Evolutionary conservation across 306 rosid species (phyloP).

Genomic region (Vigna angularis): DNA sequence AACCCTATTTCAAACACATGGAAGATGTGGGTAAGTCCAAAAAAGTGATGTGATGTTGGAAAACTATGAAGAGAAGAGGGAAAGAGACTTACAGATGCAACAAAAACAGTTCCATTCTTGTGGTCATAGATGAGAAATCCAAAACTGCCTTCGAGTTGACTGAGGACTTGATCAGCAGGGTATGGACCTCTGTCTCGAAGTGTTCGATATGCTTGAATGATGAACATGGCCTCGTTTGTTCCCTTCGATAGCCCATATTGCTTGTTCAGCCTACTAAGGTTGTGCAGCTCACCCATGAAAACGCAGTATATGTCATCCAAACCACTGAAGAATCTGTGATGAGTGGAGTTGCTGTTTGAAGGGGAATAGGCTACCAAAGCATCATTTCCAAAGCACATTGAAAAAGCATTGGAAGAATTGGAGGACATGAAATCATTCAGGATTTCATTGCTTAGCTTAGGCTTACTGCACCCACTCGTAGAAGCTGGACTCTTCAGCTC

Average conservation of each 20-base stretch:
- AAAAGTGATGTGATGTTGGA: too few relatives aligned
- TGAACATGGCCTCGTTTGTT: slow-evolving; percentile 78
- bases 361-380: slow-evolving; percentile 55
- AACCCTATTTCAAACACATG: slow-evolving; percentile 63
- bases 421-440: slow-evolving; percentile 60
- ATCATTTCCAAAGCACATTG: slow-evolving; percentile 60
- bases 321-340: slow-evolving; percentile 80
- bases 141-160: slow-evolving; percentile 84
- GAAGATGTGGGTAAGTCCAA: background rate
- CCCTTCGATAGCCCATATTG: slow-evolving; percentile 83
- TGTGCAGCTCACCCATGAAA: slow-evolving; percentile 74
- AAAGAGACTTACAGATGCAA: slow-evolving; percentile 63
- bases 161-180: slow-evolving; percentile 95
- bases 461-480: slow-evolving; percentile 49
- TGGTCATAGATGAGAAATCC: slow-evolving; percentile 79
- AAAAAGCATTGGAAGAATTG: slow-evolving; percentile 58
- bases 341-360: slow-evolving; percentile 34
- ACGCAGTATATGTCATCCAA: slow-evolving; percentile 79
- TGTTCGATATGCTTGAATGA: slow-evolving; percentile 82
- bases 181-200: slow-evolving; percentile 92
- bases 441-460: slow-evolving; percentile 63
- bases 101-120: slow-evolving; percentile 71
- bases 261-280: slow-evolving; percentile 69
- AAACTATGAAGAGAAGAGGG: background rate
- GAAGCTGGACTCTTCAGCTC: slow-evolving; percentile 89